Conservation (phyloP, 1,284 basidiomycete species). For the Amylostereum chailletii region DNA sequence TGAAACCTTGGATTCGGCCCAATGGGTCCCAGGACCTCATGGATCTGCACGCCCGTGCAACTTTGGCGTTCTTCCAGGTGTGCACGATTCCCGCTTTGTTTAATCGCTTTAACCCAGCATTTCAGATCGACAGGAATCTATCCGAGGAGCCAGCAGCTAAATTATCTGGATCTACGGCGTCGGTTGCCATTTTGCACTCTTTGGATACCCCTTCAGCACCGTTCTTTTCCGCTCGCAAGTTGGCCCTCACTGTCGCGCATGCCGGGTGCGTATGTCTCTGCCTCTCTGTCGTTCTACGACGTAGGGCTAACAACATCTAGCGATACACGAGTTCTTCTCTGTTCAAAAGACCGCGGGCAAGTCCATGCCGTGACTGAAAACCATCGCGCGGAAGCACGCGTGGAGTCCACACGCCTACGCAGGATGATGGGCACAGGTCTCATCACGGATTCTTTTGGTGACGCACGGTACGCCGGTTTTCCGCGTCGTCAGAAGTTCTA, state of each 20-base stretch:
- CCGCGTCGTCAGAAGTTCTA: background rate
- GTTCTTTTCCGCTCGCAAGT: constrained; percentile 66
- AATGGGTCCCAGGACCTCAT: constrained; percentile 35
- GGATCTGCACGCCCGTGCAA: constrained; percentile 78
- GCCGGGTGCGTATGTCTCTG: constrained; percentile 55
- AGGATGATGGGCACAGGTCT: constrained; percentile 86
- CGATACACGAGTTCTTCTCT: constrained; percentile 85
- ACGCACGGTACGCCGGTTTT: constrained; percentile 55
- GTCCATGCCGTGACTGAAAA: constrained; percentile 81
- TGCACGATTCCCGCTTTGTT: constrained; percentile 14
- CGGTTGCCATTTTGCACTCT: constrained; percentile 82
- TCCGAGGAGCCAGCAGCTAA: constrained; percentile 53
- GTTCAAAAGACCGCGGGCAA: constrained; percentile 62
- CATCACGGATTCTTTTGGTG: constrained; percentile 93
- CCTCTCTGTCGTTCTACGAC: constrained; percentile 2
- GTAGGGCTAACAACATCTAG: constrained; percentile 29
- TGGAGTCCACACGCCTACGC: constrained; percentile 80
- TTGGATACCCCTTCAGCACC: constrained; percentile 66
- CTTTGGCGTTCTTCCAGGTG: constrained; percentile 81
- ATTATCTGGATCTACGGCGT: constrained; percentile 82
- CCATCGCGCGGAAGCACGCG: constrained; percentile 86
- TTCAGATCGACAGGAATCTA: constrained; percentile 53
- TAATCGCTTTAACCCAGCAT: constrained; percentile 2
- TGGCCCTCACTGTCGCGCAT: constrained; percentile 85
- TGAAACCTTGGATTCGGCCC: constrained; percentile 56